A percentile compares a stretch with the other conserved stretches of the same genome.
Conservation (phyloP, 1,139 yeast species). For the Sugiyamaella pinicola region DNA sequence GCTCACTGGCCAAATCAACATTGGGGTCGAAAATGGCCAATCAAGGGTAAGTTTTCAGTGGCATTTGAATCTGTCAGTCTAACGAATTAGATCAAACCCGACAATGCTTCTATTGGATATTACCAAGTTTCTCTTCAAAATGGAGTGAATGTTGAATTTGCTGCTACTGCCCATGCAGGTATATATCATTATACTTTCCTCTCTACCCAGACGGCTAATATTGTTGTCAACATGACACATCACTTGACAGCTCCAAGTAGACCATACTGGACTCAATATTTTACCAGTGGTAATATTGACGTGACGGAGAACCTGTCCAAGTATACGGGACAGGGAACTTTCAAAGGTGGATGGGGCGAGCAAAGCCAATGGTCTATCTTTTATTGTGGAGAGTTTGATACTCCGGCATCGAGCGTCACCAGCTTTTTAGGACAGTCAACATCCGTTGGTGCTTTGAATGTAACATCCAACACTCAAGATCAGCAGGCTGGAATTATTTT, state of each 20-base stretch:
- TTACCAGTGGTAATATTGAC: constrained; percentile 14
- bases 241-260: constrained; percentile 22
- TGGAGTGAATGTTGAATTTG: constrained; percentile 21
- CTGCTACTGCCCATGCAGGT: constrained; percentile 22
- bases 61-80: not conserved
- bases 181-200: constrained; percentile 20
- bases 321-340: constrained; percentile 18
- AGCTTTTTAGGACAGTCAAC: constrained; percentile 14
- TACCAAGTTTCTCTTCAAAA: constrained; percentile 15
- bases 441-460: constrained; percentile 2
- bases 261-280: constrained; percentile 23
- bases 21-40: constrained; percentile 18
- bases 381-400: constrained; percentile 21
- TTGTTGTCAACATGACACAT: constrained; percentile 20
- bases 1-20: constrained; percentile 18
- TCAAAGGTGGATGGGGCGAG: constrained; percentile 23
- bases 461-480: constrained; percentile 11
- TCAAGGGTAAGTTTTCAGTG: constrained; percentile 8
- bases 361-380: constrained; percentile 21
- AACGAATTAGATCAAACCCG: constrained; percentile 16
- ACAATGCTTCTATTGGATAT: constrained; percentile 20
- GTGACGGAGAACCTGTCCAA: constrained; percentile 5
- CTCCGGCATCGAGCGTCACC: constrained; percentile 6
- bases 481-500: constrained; percentile 18
- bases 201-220: constrained; percentile 13